phyloP scores from a whole-genome alignment of 805 yeast genomes.

The Candida manassasensis region DNA sequence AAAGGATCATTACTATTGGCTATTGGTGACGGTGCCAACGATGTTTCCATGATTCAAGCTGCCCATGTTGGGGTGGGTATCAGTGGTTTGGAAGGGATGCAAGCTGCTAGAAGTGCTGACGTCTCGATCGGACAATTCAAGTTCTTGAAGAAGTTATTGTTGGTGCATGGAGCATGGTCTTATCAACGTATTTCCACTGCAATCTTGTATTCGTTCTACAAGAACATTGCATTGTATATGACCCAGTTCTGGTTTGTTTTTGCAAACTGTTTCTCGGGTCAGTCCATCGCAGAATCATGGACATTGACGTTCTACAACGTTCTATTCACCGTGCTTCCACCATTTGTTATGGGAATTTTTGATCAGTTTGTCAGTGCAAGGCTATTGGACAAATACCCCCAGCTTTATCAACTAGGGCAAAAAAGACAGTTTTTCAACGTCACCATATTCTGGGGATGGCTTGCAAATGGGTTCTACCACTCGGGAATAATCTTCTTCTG shows the following conservation, averaged over 20 bases:
- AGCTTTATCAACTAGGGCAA: conserved; percentile 87
- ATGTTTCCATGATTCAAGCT: conserved; percentile 98
- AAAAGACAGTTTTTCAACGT: conserved; percentile 85
- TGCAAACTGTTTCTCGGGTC: conserved; percentile 88
- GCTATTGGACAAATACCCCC: conserved; percentile 86
- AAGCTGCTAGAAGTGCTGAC: conserved; percentile 98
- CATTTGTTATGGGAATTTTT: conserved; percentile 92
- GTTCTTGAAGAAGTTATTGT: conserved; percentile 70
- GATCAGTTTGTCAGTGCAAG: conserved; percentile 94
- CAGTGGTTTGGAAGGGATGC: conserved; percentile 99
- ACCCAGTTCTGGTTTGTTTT: conserved; percentile 98
- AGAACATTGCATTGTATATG: conserved; percentile 92
- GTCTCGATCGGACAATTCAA: conserved; percentile 94
- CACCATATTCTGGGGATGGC: conserved; percentile 95
- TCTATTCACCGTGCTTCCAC: conserved; percentile 90
- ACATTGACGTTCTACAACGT: conserved; percentile 94
- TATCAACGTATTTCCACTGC: conserved; percentile 92
- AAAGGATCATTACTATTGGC: conserved; percentile 75
- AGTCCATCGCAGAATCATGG: conserved; percentile 96
- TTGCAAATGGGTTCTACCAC: conserved; percentile 90
- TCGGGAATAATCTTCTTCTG: conserved; percentile 80
- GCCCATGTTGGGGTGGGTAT: conserved; percentile 99
- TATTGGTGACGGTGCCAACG: conserved; percentile 98
- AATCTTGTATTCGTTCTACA: conserved; percentile 90
- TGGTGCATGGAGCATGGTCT: conserved; percentile 98